Evolutionary conservation across 1,139 yeast genomes (phyloP).

Genomic region (Geotrichum europaeum): DNA sequence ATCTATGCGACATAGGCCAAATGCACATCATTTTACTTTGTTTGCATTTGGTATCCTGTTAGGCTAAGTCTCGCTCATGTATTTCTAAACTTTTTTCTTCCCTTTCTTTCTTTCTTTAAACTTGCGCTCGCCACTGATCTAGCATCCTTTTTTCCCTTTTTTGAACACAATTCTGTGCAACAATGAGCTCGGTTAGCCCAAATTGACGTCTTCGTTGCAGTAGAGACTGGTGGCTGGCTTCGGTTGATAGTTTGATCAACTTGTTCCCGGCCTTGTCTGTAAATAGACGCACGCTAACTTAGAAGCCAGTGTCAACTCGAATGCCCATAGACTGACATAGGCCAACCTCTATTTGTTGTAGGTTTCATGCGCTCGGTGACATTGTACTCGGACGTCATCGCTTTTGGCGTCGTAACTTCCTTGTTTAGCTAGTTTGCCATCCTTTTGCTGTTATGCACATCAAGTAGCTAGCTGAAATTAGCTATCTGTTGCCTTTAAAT

Average conservation of each 20-base stretch:
- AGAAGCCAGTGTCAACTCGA: background rate
- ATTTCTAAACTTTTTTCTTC: background rate
- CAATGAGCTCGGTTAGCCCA: background rate
- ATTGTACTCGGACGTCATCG: background rate
- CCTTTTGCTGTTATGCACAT: background rate
- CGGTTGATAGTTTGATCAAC: background rate
- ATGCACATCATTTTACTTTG: background rate
- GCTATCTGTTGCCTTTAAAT: background rate
- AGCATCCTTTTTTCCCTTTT: background rate
- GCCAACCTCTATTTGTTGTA: background rate
- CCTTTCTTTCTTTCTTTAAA: background rate
- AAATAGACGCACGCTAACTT: background rate
- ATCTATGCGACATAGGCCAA: background rate
- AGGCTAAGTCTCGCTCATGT: background rate
- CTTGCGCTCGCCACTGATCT: background rate
- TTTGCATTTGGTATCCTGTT: background rate
- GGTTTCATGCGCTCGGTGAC: background rate
- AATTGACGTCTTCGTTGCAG: background rate
- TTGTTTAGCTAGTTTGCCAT: background rate
- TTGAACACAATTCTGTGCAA: background rate
- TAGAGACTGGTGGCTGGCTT: background rate
- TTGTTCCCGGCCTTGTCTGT: background rate
- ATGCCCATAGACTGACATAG: background rate
- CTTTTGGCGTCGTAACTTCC: background rate
- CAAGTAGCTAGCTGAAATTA: background rate